phyloP scores from a whole-genome alignment of 2,329 filamentous ascomycete genomes.

The Talaromyces sp. region DNA sequence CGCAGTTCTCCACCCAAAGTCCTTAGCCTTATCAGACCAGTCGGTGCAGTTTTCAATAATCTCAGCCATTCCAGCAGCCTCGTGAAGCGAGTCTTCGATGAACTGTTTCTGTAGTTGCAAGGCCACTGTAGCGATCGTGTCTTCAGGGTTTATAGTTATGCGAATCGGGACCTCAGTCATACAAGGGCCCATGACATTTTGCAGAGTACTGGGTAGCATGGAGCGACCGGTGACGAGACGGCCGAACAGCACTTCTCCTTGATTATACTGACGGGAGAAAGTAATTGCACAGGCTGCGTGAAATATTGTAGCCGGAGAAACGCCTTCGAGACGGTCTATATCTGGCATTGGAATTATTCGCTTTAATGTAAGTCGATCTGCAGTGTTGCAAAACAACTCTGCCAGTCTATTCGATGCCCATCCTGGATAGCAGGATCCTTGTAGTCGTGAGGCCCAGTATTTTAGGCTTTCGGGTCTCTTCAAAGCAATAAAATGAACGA shows the following conservation, averaged over 20 bases:
- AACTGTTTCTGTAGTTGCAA: slow-evolving; percentile 7
- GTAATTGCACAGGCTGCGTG: slow-evolving; percentile 1
- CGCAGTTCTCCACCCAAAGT: slow-evolving; percentile 6
- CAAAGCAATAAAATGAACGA: background rate
- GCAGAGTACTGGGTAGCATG: background rate
- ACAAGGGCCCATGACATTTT: slow-evolving; percentile 9
- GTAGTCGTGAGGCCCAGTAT: slow-evolving; percentile 6
- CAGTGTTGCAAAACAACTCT: background rate
- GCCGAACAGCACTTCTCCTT: slow-evolving; percentile 4
- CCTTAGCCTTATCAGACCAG: background rate
- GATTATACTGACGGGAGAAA: background rate
- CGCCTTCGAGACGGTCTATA: background rate
- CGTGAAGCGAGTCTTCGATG: background rate
- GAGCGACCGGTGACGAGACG: slow-evolving; percentile 10
- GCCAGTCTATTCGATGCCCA: background rate
- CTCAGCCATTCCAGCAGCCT: slow-evolving; percentile 9
- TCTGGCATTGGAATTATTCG: background rate
- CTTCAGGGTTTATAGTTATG: background rate
- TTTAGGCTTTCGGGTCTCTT: background rate
- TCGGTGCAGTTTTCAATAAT: slow-evolving; percentile 7
- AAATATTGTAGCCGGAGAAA: slow-evolving; percentile 5
- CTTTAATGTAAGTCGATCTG: slow-evolving; percentile 6
- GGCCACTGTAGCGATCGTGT: background rate
- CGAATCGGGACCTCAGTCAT: slow-evolving; percentile 2
- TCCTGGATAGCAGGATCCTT: background rate